Evolutionary conservation across 768 basidiomycete species (phyloP).

Genomic region (Boletus patriciae): DNA sequence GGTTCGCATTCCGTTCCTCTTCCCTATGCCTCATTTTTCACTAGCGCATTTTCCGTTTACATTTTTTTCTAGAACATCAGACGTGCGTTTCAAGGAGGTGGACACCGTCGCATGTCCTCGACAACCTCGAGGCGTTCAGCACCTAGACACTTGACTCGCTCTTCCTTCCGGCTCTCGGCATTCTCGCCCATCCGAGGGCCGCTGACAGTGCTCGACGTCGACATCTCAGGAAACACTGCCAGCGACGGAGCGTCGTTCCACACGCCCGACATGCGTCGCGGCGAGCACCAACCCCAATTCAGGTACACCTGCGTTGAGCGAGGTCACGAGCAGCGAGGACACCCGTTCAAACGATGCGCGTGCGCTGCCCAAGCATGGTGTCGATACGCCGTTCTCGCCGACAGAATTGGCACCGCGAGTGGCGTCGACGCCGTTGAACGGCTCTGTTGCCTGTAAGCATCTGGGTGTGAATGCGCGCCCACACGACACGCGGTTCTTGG

Average conservation of each 20-base stretch:
- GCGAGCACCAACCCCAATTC: not conserved
- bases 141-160: constrained; percentile 6
- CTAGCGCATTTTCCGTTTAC: not conserved
- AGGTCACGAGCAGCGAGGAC: constrained; percentile 6
- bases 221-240: not conserved
- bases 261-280: constrained; percentile 14
- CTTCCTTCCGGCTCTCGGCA: constrained; percentile 27
- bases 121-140: constrained; percentile 19
- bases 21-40: not conserved
- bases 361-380: constrained; percentile 16
- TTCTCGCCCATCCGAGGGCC: constrained; percentile 12
- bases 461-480: no score
- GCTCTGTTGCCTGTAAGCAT: not conserved
- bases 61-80: constrained; percentile 22
- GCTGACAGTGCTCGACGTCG: not conserved
- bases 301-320: constrained; percentile 16
- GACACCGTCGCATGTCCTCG: constrained; percentile 24
- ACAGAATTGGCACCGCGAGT: constrained; percentile 8
- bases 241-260: constrained; percentile 6
- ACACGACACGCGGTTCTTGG: constrained; percentile 23
- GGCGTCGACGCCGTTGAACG: constrained; percentile 11
- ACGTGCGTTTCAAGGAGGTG: constrained; percentile 15
- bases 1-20: constrained; percentile 16
- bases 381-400: constrained; percentile 11
- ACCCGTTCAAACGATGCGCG: constrained; percentile 24